Evolutionary conservation across 768 basidiomycete species (phyloP), one percentile per base, ranked within the genome.

Genomic region (Lyophyllum atratum): DNA sequence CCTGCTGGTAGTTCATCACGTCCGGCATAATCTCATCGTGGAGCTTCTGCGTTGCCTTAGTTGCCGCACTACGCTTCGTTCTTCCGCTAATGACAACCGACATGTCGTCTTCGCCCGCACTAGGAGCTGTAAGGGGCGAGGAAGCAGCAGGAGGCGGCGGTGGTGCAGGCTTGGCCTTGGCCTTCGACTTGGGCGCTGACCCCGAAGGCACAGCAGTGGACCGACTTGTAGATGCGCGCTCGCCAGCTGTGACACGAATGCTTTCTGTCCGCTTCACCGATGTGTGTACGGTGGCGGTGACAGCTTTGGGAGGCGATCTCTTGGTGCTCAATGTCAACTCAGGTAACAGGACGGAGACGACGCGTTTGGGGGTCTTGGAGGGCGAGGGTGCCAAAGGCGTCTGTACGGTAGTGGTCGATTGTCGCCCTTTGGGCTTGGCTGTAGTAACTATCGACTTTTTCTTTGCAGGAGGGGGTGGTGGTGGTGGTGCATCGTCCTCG

Each of bases 1-100:
- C 86, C 62, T 81, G 81, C 67, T 92, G 83, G 64, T 79, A 93
- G 55, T 76, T 81, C 39, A 86, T 61, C 2, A 92, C 77, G 61
- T 94, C 92, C 0, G 92, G 92, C 86, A 93, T 93, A 55, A 93
- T 74, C 73, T 82, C 70, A 66, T 85, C 58, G 74, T 84, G 66
- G 77, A 93, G 61, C 72, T 76, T 63, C 79, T 85, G 69, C 46
- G 72, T 68, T 1, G 83, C 82, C 55, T 73, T 76, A 24, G 70
- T 64, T 11, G 82, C 81, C 24, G 83, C 82, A 11, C 60, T 67
- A 19, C 81, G 73, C 54, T 70, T 75, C 19, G 70, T 64, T 2
- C 64, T 45, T 11, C 63, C 61, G 19, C 31, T 59, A 26, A 51
- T 45, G 15, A 68, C 49, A 21, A 62, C 56, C 31, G 33, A 26